phyloP scores from a whole-genome alignment of 2,329 filamentous ascomycete genomes.

The Macrophomina pseudophaseolina region DNA sequence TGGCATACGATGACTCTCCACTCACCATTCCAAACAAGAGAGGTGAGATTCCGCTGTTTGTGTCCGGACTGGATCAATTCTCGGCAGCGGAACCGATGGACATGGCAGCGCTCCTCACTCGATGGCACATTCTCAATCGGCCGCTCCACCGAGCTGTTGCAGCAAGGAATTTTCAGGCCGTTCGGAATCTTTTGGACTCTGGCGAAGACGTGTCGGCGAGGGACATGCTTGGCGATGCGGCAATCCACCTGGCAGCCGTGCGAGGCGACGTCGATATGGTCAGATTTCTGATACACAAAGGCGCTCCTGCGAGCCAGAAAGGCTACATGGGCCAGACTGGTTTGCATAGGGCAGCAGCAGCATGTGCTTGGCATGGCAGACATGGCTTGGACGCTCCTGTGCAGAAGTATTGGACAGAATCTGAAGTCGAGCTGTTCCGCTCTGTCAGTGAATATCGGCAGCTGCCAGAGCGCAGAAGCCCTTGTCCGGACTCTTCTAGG shows the following conservation, averaged over 20 bases:
- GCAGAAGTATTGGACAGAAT: neutral
- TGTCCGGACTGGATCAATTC: neutral
- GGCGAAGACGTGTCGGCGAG: neutral
- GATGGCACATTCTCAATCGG: slow-evolving; percentile 16
- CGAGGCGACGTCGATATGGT: slow-evolving; percentile 5
- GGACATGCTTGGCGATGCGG: slow-evolving; percentile 18
- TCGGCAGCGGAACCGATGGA: neutral
- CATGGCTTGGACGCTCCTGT: neutral
- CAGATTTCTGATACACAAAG: neutral
- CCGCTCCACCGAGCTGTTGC: slow-evolving; percentile 12
- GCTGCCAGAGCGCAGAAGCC: neutral
- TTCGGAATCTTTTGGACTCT: neutral
- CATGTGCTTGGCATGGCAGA: neutral
- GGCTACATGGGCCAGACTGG: slow-evolving; percentile 15
- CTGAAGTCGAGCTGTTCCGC: neutral
- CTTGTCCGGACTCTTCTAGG: neutral
- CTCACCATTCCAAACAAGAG: slow-evolving; percentile 10
- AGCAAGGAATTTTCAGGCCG: neutral
- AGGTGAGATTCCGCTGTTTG: slow-evolving; percentile 15
- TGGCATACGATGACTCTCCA: neutral
- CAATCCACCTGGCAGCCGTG: slow-evolving; percentile 1
- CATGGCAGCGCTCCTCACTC: slow-evolving; percentile 8
- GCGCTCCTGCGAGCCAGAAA: neutral
- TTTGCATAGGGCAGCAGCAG: slow-evolving; percentile 4
- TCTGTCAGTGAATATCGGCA: slow-evolving; percentile 10